A percentile compares a stretch with the other conserved stretches of the same genome.
These are phyloP conservation scores for Leucocoprinus leucothites DNA, from an alignment of 768 basidiomycete species.

Conservation along the genomic window DNA sequence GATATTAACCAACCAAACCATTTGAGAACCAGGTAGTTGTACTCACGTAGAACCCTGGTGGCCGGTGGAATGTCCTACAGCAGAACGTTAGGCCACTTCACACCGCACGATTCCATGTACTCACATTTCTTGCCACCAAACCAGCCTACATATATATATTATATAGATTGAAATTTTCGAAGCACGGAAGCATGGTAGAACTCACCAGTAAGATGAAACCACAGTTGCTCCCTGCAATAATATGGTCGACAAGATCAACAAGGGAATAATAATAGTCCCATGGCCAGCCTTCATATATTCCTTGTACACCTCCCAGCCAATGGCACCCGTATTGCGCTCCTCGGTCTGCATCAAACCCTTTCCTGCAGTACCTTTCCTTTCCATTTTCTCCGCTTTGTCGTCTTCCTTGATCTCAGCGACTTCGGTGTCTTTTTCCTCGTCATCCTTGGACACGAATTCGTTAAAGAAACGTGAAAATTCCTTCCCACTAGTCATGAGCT, in stretches of 20 bases:
- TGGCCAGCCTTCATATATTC: slow-evolving; percentile 69
- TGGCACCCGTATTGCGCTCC: slow-evolving; percentile 76
- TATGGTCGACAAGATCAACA: slow-evolving; percentile 56
- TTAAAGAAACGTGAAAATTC: slow-evolving; percentile 71
- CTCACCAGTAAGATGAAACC: slow-evolving; percentile 73
- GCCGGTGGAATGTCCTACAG: slow-evolving; percentile 48
- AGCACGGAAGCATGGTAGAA: not conserved
- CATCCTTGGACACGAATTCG: slow-evolving; percentile 75
- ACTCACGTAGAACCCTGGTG: slow-evolving; percentile 72
- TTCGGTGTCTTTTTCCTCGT: slow-evolving; percentile 29
- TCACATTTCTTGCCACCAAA: slow-evolving; percentile 79
- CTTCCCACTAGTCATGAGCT: slow-evolving; percentile 61
- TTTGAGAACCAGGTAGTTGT: not conserved
- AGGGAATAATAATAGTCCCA: slow-evolving; percentile 61
- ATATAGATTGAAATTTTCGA: not conserved
- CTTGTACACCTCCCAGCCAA: slow-evolving; percentile 51
- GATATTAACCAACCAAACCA: not conserved
- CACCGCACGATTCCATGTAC: slow-evolving; percentile 16
- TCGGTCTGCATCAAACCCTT: slow-evolving; percentile 77
- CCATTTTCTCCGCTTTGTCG: slow-evolving; percentile 27
- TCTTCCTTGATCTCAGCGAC: not conserved
- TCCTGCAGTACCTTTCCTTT: slow-evolving; percentile 36
- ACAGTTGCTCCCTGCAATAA: slow-evolving; percentile 70
- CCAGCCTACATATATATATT: slow-evolving; percentile 53
- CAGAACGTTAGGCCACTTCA: slow-evolving; percentile 13